These are phyloP conservation scores for Urochloa ruziziensis DNA, from an alignment of 176 grass and related monocot species.

Conservation along the genomic window DNA sequence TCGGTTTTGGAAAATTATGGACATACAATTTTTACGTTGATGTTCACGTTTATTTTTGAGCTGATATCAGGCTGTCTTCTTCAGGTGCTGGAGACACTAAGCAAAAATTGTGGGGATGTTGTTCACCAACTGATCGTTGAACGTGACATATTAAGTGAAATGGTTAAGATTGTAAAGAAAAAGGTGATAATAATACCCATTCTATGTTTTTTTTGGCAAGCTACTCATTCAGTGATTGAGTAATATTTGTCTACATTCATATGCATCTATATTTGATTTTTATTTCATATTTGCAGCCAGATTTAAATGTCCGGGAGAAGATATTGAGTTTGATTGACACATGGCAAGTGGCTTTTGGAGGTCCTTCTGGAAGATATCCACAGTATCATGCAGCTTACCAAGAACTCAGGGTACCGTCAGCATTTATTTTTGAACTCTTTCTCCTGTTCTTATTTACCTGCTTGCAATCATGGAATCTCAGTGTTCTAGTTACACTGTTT, in stretches of 20 bases:
- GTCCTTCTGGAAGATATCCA: conserved; percentile 75
- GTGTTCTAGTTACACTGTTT: background rate
- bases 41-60: background rate
- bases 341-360: conserved; percentile 99
- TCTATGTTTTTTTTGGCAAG: too few relatives aligned
- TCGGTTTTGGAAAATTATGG: background rate
- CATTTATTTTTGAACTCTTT: background rate
- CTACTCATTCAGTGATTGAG: conserved; percentile 9
- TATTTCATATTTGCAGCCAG: conserved; percentile 58
- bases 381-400: conserved; percentile 89
- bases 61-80: background rate
- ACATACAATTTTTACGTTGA: background rate
- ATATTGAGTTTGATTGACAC: conserved; percentile 93
- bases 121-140: conserved; percentile 92
- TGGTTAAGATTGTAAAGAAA: conserved; percentile 99
- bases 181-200: conserved; percentile 50
- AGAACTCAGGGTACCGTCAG: conserved; percentile 77
- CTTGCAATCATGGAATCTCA: background rate
- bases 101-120: conserved; percentile 94
- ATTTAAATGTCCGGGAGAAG: conserved; percentile 89
- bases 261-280: conserved; percentile 25
- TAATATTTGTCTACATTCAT: conserved; percentile 34
- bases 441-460: conserved; percentile 4
- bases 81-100: conserved; percentile 94
- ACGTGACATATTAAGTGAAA: conserved; percentile 97